Conservation (phyloP, 805 yeast genomes). For the Ogataea philodendri region DNA sequence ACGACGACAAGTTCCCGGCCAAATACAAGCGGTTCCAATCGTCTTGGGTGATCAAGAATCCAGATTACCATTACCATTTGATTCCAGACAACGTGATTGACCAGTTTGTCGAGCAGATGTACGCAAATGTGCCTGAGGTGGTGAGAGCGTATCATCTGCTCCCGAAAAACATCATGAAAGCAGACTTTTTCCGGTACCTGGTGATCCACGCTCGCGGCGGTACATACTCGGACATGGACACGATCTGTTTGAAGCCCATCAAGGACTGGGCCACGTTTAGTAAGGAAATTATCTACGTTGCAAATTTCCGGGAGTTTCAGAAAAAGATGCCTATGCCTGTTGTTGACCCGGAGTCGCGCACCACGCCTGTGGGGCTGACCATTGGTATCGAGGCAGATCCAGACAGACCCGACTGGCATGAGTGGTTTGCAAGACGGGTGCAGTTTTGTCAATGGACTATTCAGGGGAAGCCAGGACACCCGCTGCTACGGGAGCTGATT, state of each 20-base stretch:
- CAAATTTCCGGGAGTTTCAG: slow-evolving; percentile 4
- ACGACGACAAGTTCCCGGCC: slow-evolving; percentile 56
- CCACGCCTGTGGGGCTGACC: slow-evolving; percentile 62
- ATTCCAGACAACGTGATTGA: slow-evolving; percentile 64
- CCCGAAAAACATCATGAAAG: slow-evolving; percentile 82
- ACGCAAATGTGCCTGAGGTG: slow-evolving; percentile 72
- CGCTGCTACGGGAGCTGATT: slow-evolving; percentile 76
- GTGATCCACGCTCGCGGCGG: slow-evolving; percentile 91
- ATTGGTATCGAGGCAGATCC: slow-evolving; percentile 98
- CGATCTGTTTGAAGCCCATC: slow-evolving; percentile 69
- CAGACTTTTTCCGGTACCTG: slow-evolving; percentile 90
- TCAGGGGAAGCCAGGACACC: slow-evolving; percentile 88
- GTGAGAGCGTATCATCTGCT: slow-evolving; percentile 67
- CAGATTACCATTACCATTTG: slow-evolving; percentile 66
- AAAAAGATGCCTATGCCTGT: slow-evolving; percentile 8
- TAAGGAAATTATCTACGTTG: slow-evolving; percentile 19
- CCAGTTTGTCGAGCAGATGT: slow-evolving; percentile 54
- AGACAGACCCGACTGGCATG: slow-evolving; percentile 89
- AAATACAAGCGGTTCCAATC: slow-evolving; percentile 48
- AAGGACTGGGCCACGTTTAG: slow-evolving; percentile 68
- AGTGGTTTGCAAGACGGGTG: slow-evolving; percentile 88
- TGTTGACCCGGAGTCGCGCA: slow-evolving; percentile 27
- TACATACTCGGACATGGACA: slow-evolving; percentile 88
- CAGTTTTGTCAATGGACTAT: slow-evolving; percentile 98
- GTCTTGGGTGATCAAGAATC: slow-evolving; percentile 64